Percentiles rank a stretch among this genome's conserved stretches.
These are phyloP conservation scores for Puccinia coronata DNA, from an alignment of 1,284 basidiomycete species.

Conservation along the genomic window DNA sequence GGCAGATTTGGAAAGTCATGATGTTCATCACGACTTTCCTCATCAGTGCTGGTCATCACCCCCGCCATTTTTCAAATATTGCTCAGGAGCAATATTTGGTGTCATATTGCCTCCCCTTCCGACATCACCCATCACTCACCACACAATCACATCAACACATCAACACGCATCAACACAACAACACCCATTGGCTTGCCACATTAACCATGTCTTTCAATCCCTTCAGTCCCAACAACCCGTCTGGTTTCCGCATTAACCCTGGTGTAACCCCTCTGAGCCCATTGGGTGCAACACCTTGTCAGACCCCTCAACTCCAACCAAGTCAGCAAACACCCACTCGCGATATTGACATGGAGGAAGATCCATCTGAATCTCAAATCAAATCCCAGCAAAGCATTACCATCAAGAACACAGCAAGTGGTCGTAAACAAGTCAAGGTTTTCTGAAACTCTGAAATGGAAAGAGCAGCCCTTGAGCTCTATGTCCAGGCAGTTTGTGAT, in stretches of 20 bases:
- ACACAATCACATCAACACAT: no score
- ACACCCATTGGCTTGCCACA: not conserved
- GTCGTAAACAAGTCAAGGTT: not conserved
- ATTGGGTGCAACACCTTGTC: not conserved
- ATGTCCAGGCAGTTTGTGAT: not conserved
- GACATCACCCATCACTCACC: no score
- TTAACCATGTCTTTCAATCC: not conserved
- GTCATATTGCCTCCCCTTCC: not conserved
- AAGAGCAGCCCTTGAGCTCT: not conserved
- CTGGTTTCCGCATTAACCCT: not conserved
- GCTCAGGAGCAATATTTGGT: not conserved
- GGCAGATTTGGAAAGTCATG: not conserved
- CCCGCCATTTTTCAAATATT: not conserved
- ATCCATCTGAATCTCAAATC: no score
- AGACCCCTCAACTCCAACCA: not conserved
- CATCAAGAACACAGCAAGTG: not conserved
- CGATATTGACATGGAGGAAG: not conserved
- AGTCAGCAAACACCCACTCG: no score
- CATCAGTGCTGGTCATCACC: not conserved
- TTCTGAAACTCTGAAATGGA: not conserved
- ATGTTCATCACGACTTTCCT: not conserved
- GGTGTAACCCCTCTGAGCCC: not conserved
- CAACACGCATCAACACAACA: not conserved
- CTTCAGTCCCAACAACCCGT: not conserved
- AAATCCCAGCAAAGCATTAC: not conserved